Evolutionary conservation across 768 basidiomycete species (phyloP).

Genomic region (Termitomyces eurrhizus): DNA sequence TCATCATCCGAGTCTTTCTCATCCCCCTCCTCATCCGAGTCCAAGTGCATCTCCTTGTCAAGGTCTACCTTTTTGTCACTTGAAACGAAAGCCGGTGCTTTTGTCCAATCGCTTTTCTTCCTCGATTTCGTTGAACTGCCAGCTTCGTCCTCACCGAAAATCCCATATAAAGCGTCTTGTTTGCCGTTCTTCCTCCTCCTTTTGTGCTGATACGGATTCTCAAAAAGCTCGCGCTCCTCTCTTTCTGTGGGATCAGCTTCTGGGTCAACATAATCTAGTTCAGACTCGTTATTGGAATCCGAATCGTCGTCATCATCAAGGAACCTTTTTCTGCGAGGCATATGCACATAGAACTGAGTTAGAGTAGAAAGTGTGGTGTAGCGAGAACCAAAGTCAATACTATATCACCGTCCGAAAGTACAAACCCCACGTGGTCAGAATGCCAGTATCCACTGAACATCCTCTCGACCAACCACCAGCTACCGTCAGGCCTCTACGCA

Average conservation of each 20-base stretch:
- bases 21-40: conserved; percentile 27
- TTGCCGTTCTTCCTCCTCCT: conserved; percentile 60
- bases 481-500: no score
- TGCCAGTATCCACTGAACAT: no score
- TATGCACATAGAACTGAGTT: conserved; percentile 20
- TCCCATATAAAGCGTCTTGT: conserved; percentile 73
- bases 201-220: conserved; percentile 73
- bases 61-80: conserved; percentile 49
- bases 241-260: conserved; percentile 58
- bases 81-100: conserved; percentile 72
- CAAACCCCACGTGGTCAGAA: not conserved
- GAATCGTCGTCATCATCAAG: conserved; percentile 68
- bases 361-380: not conserved
- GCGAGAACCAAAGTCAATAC: conserved; percentile 2
- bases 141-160: conserved; percentile 66
- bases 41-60: conserved; percentile 32
- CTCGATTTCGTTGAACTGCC: conserved; percentile 19
- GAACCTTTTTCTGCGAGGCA: conserved; percentile 76
- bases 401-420: not conserved
- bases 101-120: conserved; percentile 65
- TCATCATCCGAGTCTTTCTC: conserved; percentile 32
- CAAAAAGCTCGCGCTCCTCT: conserved; percentile 73
- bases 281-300: conserved; percentile 60
- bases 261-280: conserved; percentile 37
- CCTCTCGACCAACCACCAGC: no score